Base-by-base conservation (phyloP, 2,329 filamentous ascomycete species). In the Cladosporium sp. region DNA sequence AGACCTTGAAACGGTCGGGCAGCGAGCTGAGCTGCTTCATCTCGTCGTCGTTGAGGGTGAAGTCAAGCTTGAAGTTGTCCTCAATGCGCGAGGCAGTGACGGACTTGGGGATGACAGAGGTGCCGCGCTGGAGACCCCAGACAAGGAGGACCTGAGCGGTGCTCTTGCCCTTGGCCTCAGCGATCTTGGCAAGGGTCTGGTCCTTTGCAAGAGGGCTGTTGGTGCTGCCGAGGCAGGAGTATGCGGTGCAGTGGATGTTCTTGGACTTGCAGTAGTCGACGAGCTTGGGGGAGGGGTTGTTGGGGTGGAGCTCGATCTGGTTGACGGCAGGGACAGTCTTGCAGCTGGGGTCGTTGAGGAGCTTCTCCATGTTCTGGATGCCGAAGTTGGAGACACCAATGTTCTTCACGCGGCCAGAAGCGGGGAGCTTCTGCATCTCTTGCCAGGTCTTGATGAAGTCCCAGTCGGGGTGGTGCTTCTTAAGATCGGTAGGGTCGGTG, bases 371-470 rank as follows among this genome's bases (percentile, higher is more conserved):
- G 40, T 80, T 76, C 15, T 70, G 67, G 22, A 80, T 79, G 59
- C 76, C 76, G 74, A 88, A 93, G 76, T 93, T 94, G 68, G 87
- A 90, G 15, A 94, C 85, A 54, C 90, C 90, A 65, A 94, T 91
- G 58, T 86, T 84, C 65, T 79, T 82, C 51, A 84, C 85, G 61
- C 83, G 82, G 62, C 88, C 88, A 1, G 83, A 82, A 14, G 74
- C 70, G 34, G 84, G 75, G 19, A 86, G 67, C 49, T 82, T 82
- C 70, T 86, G 81, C 78, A 92, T 85, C 34, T 83, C 84, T 69
- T 88, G 84, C 88, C 71, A 92, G 72, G 84, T 86, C 43, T 82
- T 56, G 51, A 62, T 47, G 61, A 66, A 70, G 50, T 64, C 61
- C 89, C 90, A 93, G 77, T 91, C 89, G 34, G 84, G 79, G 63